Base-by-base conservation (phyloP, 139 green algal genomes). In the Picochlorum sp. region DNA sequence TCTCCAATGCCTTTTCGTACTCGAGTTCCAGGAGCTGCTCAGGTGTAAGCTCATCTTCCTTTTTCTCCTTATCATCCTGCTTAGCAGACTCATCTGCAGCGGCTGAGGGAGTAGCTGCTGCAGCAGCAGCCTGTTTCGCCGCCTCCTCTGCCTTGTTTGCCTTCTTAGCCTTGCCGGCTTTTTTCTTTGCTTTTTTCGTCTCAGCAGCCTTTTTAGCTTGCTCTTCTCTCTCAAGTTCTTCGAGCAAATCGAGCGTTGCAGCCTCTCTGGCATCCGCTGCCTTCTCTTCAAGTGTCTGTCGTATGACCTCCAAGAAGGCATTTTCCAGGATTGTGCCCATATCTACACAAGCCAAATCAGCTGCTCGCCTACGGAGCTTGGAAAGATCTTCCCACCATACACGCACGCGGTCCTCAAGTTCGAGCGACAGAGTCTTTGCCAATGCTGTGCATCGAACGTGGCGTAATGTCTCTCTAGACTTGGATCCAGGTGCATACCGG, bases 1-100 rank as follows among this genome's bases (percentile, higher is more conserved):
- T 51, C 74, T 90, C 83, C 30, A 91, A 74, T 57, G 85, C 84
- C 1, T 69, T 79, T 54, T 90, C 84, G 49, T 80, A 80, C 54
- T 79, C 69, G n/a, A 61, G 26, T n/a, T 18, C 56, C 30, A 13
- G 26, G 56, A 41, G 32, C 26, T 49, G 23, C 44, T 18, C 16
- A 15, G 45, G 21, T 37, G 41, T 51, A 49, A 47, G 30, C 14
- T 56, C 21, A 16, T 50, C 18, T 57, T 44, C 21, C 11, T 66
- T 16, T 45, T 38, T 7, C 14, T 58, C 18, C 16, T 59, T 13
- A 60, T 64, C n/a, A n/a, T 49, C 26, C 23, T 7, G 14, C n/a
- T 10, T 21, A 26, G 56, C 13, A 24, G 30, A 46, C 7, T 47
- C 15, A 10, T 51, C 51, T 66, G 69, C 21, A 21, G 18, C 11